Evolutionary conservation across 345 rosid genomes (phyloP), one percentile per base, ranked within the genome.

Genomic region (Melastoma malabathricum): DNA sequence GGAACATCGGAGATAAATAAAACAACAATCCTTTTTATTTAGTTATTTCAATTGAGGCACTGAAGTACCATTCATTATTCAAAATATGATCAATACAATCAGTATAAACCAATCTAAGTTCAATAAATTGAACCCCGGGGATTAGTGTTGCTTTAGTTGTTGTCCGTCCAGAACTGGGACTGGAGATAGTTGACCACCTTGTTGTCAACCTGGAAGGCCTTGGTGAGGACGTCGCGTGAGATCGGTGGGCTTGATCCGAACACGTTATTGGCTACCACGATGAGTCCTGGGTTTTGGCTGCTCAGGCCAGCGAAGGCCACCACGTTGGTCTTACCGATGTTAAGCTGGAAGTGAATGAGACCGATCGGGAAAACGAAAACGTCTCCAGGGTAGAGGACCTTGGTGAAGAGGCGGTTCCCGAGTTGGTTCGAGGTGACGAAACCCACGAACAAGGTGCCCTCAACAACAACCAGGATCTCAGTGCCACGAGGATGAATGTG

Each of bases 391-490:
- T 55, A 44, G 10, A 62, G 46, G 38, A 54, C 59, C 51, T 62
- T 62, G 55, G 66, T 44, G 44, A 62, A 55, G 44, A 62, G 55
- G 17, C 51, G 50, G 55, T 62, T 62, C 25, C 27, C 53, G 13
- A 58, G 46, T 31, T 56, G 66, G 55, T 62, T n/a, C 23, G 66
- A 62, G 12, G 66, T 62, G 54, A 62, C 51, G 23, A 62, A 62
- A 0, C 66, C 66, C 15, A 62, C 66, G 1, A 38, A 44, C 6
- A 61, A 34, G 3, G 59, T 54, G 1, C 66, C 66, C 44, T 62
- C 55, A 13, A 62, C 17, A 6, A 55, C 55, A 0, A 44, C 34
- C 3, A 62, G 43, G 43, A 62, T 6, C 60, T 62, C 66, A 0
- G 55, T 55, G 20, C 41, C 59, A 1, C 66, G 60, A 43, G 66